Evolutionary conservation across 139 green algal genomes (phyloP).

Genomic region (Chlorella sp.): DNA sequence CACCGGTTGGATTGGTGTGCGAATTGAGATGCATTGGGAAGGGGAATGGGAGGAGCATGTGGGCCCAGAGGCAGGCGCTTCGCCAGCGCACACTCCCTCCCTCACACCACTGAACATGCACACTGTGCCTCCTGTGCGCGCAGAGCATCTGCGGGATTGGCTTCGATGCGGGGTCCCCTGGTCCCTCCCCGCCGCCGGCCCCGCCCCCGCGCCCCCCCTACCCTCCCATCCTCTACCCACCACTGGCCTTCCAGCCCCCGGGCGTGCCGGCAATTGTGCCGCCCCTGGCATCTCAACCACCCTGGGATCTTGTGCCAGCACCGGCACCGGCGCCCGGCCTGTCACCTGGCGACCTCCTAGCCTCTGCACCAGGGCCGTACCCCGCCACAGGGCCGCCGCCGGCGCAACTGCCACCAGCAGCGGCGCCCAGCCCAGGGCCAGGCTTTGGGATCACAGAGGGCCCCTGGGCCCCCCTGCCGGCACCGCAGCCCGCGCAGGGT

Average conservation of each 20-base stretch:
- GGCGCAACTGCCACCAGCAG: not conserved
- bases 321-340: not conserved
- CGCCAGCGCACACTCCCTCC: too few relatives aligned
- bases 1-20: too few relatives aligned
- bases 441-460: too few relatives aligned
- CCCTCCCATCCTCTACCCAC: not conserved
- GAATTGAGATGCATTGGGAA: too few relatives aligned
- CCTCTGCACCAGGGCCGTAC: not conserved
- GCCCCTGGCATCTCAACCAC: not conserved
- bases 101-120: too few relatives aligned
- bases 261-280: not conserved
- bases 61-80: too few relatives aligned
- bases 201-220: not conserved
- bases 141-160: not conserved
- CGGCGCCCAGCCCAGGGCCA: too few relatives aligned
- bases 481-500: too few relatives aligned
- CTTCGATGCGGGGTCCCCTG: not conserved
- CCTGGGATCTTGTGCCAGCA: not conserved
- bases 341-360: not conserved
- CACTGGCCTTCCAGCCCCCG: not conserved
- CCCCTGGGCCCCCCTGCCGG: too few relatives aligned
- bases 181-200: not conserved
- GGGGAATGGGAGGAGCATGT: too few relatives aligned
- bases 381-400: too few relatives aligned
- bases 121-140: not conserved